Evolutionary conservation across 805 yeast genomes (phyloP), one percentile per base, ranked within the genome.

Genomic region (Monosporozyma siamensis): DNA sequence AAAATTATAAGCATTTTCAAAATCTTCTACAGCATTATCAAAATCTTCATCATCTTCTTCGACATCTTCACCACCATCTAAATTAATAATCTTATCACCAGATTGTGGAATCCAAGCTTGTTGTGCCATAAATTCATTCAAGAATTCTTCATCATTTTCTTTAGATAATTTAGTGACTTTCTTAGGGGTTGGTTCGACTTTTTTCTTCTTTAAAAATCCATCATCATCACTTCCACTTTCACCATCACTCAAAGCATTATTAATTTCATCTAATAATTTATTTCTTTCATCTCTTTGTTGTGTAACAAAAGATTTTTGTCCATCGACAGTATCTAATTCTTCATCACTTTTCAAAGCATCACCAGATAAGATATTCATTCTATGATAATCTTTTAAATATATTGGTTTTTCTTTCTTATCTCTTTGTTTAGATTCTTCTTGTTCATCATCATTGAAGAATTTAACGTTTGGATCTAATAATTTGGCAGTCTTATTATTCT

Each of bases 1-100:
- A 71, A 90, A 90, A 57, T 92, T 92, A 66, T 89, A 90, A 0
- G 95, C 96, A 48, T 78, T 78, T 63, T 92, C 98, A 54, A 86
- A 88, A 55, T 77, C 69, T 53, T 92, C 98, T 5, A 83, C 96
- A 2, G 94, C 92, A 34, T 86, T 84, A 39, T 90, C 97, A 56
- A 89, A 89, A 43, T 84, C 92, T 38, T 82, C 90, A 53, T 87
- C 94, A 45, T 80, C 87, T 18, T 52, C 51, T 23, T 63, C 67
- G 41, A 67, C 71, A n/a, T 53, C 51, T 23, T 63, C 67, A n/a
- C n/a, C n/a, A n/a, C n/a, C n/a, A 53, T 70, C 83, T 53, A 74
- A 58, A 42, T 74, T 58, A 26, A 78, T 67, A 4, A 70, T 70
- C 50, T 74, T 75, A 49, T 81, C 86, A 41, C 75, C 75, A 40